A percentile compares a stretch with the other conserved stretches of the same genome.
Conservation (phyloP, 1,284 basidiomycete genomes). For the Austroboletus niveus region DNA sequence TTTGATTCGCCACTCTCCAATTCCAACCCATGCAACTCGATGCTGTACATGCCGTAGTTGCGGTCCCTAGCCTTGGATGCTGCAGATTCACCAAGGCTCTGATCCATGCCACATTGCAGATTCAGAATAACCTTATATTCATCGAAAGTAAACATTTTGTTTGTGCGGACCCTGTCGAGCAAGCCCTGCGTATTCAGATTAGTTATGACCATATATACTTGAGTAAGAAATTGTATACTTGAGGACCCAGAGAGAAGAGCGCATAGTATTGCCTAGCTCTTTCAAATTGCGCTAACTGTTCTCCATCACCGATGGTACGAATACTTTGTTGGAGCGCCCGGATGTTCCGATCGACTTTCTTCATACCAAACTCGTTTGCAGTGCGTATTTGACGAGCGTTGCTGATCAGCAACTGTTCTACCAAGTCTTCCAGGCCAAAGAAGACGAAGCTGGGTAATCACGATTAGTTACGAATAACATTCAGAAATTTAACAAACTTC, state of each 20-base stretch:
- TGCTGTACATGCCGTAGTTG: slow-evolving; percentile 77
- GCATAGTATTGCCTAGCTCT: slow-evolving; percentile 81
- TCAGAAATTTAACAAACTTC: slow-evolving; percentile 46
- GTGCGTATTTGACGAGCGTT: slow-evolving; percentile 71
- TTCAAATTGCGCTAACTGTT: slow-evolving; percentile 68
- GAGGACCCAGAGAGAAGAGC: slow-evolving; percentile 71
- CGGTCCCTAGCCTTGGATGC: slow-evolving; percentile 56
- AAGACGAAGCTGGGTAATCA: slow-evolving; percentile 70
- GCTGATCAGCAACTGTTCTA: slow-evolving; percentile 81
- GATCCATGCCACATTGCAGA: slow-evolving; percentile 81
- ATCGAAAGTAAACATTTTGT: slow-evolving; percentile 77
- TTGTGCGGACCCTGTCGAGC: slow-evolving; percentile 63
- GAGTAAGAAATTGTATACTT: slow-evolving; percentile 45
- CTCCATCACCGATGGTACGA: slow-evolving; percentile 69
- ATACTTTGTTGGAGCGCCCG: slow-evolving; percentile 92
- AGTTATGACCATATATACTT: background rate
- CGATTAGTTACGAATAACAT: slow-evolving; percentile 1
- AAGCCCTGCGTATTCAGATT: slow-evolving; percentile 53
- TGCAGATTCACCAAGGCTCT: slow-evolving; percentile 47
- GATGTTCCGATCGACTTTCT: slow-evolving; percentile 90
- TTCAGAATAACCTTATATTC: slow-evolving; percentile 90
- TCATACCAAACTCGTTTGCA: slow-evolving; percentile 78
- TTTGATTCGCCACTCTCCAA: slow-evolving; percentile 46
- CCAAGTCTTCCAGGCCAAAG: slow-evolving; percentile 80
- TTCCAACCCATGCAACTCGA: slow-evolving; percentile 78